Base-by-base conservation (phyloP, 768 basidiomycete species). In the Tricholoma hemisulphureum region DNA sequence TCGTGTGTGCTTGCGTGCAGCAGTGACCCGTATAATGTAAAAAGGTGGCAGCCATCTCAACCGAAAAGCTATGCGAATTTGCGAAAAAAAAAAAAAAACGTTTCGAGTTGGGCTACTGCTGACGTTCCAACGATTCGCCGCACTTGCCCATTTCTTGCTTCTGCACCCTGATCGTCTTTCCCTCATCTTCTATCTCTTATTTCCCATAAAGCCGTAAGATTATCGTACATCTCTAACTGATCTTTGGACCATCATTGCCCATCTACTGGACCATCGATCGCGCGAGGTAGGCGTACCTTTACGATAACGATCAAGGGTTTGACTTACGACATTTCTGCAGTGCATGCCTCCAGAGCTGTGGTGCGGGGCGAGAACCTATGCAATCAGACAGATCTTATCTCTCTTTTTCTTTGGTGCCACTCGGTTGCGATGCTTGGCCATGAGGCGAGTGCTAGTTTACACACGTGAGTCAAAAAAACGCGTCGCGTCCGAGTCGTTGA, bases 111-210 rank as follows among this genome's bases (percentile, higher is more conserved):
- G 34, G 34, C 32, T 34, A 6, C 6, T 4, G 10, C 5, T 7
- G 35, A n/a, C 3, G 8, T 13, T 18, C 0, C 29, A 49, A 26
- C 46, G 23, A 49, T 16, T 31, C 29, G 16, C 28, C 55, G 16
- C 48, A 56, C 46, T 45, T 28, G 24, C 24, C 57, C 52, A 49
- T 53, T 53, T 53, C 29, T 20, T 48, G 31, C 43, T 20, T 53
- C 37, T 24, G 55, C 58, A 34, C 64, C 45, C 45, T 59, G 60
- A 32, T 63, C 45, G 51, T 43, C 46, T 49, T 63, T 29, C 24
- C 34, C 18, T 48, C 60, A 35, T 53, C 48, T 41, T 29, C 23
- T 32, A 11, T 26, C 55, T 53, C 13, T 43, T 24, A 26, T 37
- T 18, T 18, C 24, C 14, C 18, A 11, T 7, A 21, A 32, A 13